Evolutionary conservation across 257 asterid genomes (phyloP).

Genomic region (Cordia subcordata): DNA sequence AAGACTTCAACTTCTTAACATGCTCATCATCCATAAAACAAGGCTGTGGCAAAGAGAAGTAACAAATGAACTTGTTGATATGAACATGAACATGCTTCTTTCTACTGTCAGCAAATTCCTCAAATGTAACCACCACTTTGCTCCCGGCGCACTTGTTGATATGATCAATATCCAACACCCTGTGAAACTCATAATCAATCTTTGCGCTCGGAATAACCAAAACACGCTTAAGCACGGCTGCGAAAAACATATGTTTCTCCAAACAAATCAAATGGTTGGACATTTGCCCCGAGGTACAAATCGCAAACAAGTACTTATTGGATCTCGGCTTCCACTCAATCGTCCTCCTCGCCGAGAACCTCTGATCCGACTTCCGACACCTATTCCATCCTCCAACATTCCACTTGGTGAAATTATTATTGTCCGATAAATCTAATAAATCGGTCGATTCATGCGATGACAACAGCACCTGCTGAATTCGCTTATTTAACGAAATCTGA

Average conservation of each 20-base stretch:
- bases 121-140: constrained; percentile 79
- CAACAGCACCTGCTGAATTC: constrained; percentile 60
- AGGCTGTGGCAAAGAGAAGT: constrained; percentile 80
- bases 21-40: constrained; percentile 86
- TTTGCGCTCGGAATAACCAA: constrained; percentile 84
- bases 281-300: constrained; percentile 94
- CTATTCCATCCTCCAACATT: constrained; percentile 36
- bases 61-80: constrained; percentile 72
- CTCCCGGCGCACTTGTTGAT: constrained; percentile 76
- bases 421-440: constrained; percentile 25
- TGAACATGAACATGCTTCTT: constrained; percentile 61
- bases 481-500: constrained; percentile 70
- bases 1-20: constrained; percentile 71
- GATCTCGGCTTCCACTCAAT: constrained; percentile 79
- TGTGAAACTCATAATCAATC: constrained; percentile 75
- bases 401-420: constrained; percentile 39
- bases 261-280: constrained; percentile 93
- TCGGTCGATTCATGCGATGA: constrained; percentile 54
- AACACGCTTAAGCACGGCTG: constrained; percentile 70
- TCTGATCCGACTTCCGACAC: constrained; percentile 69
- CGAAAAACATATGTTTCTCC: constrained; percentile 96
- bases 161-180: constrained; percentile 77
- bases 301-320: constrained; percentile 74
- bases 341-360: constrained; percentile 53
- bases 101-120: constrained; percentile 62